Conservation (phyloP, 179 eudicot species). For the Beta lomatogona region DNA sequence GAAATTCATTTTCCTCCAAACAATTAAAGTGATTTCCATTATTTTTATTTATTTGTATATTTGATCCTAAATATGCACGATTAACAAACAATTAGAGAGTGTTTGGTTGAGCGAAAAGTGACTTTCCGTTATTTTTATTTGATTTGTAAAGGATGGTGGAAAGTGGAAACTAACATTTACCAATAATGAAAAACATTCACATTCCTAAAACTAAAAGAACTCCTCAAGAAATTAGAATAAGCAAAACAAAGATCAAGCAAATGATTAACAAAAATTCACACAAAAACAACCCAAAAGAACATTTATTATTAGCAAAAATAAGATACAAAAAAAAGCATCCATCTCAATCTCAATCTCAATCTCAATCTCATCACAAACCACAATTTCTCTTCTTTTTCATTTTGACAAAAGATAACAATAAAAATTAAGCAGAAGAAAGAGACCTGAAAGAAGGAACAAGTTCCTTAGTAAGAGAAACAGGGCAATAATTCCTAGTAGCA, state of each 20-base stretch:
- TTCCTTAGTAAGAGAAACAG: constrained; percentile 2
- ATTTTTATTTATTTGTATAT: no score
- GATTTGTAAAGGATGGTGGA: no score
- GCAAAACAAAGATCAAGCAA: not conserved
- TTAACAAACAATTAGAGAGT: no score
- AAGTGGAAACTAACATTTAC: no score
- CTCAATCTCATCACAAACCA: not conserved
- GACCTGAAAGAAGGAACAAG: constrained; percentile 3
- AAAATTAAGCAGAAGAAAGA: constrained; percentile 16
- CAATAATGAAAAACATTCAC: no score
- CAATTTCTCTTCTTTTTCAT: not conserved
- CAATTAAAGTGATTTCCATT: no score
- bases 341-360: not conserved
- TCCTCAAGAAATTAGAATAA: not conserved
- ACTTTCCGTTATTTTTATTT: no score
- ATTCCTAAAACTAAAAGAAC: no score
- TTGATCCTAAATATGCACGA: no score
- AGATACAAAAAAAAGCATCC: not conserved
- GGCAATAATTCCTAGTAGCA: constrained; percentile 40
- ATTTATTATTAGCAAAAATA: not conserved
- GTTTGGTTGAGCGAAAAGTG: no score
- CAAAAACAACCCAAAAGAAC: not conserved
- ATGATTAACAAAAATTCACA: not conserved
- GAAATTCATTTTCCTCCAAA: no score
- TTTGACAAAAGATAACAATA: not conserved